phyloP scores from a whole-genome alignment of 768 basidiomycete genomes.

The Phylloporus rhodoxanthus region DNA sequence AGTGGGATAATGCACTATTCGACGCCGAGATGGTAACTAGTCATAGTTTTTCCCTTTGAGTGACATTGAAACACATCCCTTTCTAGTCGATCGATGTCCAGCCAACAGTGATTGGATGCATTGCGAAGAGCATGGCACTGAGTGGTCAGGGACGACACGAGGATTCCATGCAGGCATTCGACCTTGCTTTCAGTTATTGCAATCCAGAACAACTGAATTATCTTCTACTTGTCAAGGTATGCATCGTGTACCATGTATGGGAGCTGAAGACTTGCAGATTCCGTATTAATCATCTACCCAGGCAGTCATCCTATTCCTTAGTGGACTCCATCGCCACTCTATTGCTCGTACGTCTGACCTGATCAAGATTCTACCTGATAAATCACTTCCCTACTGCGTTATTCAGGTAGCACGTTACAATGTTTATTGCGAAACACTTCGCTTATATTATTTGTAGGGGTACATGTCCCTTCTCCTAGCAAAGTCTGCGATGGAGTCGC shows the following conservation, averaged over 20 bases:
- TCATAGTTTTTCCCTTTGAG: not conserved
- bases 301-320: slow-evolving; percentile 9
- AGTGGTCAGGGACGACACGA: slow-evolving; percentile 8
- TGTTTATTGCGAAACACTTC: not conserved
- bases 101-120: slow-evolving; percentile 12
- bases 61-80: not conserved
- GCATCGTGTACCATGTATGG: not conserved
- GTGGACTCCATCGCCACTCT: slow-evolving; percentile 2
- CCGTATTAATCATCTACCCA: not conserved
- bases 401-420: slow-evolving; percentile 6
- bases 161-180: slow-evolving; percentile 15
- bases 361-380: not conserved
- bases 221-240: slow-evolving; percentile 17
- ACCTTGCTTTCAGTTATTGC: slow-evolving; percentile 10
- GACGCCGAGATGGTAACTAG: slow-evolving; percentile 13
- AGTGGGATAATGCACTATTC: slow-evolving; percentile 1
- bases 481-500: slow-evolving; percentile 6
- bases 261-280: not conserved
- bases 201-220: slow-evolving; percentile 1
- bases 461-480: slow-evolving; percentile 13
- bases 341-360: slow-evolving; percentile 7
- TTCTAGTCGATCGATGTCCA: slow-evolving; percentile 9
- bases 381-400: not conserved
- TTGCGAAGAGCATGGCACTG: slow-evolving; percentile 12
- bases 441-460: not conserved